Conservation (phyloP, 2,329 filamentous ascomycete species). For the Dactylellina cionopaga region DNA sequence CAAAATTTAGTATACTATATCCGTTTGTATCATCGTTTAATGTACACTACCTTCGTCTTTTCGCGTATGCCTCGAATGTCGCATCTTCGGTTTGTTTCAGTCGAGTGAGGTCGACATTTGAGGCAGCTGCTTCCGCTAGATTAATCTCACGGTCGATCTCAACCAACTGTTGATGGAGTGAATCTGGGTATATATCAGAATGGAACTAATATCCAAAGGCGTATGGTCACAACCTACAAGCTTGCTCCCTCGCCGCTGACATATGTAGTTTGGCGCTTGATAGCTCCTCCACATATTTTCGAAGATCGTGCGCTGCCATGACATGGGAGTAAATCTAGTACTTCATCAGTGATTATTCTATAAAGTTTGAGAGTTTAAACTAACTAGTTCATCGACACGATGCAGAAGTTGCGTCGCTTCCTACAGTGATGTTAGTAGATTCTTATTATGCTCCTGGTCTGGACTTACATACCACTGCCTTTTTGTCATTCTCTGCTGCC, state of each 20-base stretch:
- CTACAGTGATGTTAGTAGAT: neutral
- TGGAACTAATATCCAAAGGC: neutral
- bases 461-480: conserved; percentile 20
- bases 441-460: neutral
- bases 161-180: conserved; percentile 37
- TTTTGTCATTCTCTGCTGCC: conserved; percentile 33
- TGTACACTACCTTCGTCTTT: conserved; percentile 19
- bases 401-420: conserved; percentile 29
- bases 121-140: conserved; percentile 19
- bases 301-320: conserved; percentile 29
- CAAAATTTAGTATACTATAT: no score
- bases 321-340: conserved; percentile 36
- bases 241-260: conserved; percentile 24
- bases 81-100: conserved; percentile 37
- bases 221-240: conserved; percentile 10
- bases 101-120: conserved; percentile 22
- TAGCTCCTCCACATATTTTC: conserved; percentile 35
- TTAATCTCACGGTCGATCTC: conserved; percentile 46
- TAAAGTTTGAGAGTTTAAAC: neutral
- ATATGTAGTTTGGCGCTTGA: conserved; percentile 27
- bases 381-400: conserved; percentile 41
- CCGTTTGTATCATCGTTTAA: neutral
- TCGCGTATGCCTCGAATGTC: conserved; percentile 31
- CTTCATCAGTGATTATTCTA: neutral
- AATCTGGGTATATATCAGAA: neutral